Evolutionary conservation across 176 grass and related monocot genomes (phyloP).

Genomic region (Triticum dicoccoides): DNA sequence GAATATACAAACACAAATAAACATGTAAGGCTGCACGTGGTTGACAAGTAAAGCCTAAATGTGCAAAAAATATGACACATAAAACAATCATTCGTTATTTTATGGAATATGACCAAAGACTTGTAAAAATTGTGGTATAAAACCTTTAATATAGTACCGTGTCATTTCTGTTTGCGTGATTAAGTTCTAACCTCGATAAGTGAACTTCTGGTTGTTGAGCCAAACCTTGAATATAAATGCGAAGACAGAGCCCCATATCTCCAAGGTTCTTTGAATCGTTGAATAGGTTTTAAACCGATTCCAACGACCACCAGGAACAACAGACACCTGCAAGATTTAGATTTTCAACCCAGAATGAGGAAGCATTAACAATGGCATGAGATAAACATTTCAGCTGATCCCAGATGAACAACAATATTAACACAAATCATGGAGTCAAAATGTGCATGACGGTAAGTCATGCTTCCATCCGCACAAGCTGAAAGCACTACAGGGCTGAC

Average conservation of each 20-base stretch:
- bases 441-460: neutral
- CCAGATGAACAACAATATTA: conserved; percentile 14
- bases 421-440: neutral
- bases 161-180: neutral
- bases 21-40: neutral
- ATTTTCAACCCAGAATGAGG: conserved; percentile 27
- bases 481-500: neutral
- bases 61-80: neutral
- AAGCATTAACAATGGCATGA: conserved; percentile 1
- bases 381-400: neutral
- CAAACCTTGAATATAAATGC: conserved; percentile 82
- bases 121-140: neutral
- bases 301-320: conserved; percentile 91
- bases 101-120: neutral
- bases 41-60: neutral
- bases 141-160: neutral
- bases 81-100: neutral
- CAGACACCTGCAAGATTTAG: conserved; percentile 74
- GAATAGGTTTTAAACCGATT: conserved; percentile 99
- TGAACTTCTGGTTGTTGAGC: conserved; percentile 94
- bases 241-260: conserved; percentile 98
- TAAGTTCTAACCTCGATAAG: conserved; percentile 66
- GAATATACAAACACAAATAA: conserved; percentile 7
- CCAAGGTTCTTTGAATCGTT: conserved; percentile 95
- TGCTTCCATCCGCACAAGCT: neutral